Conservation (phyloP, 139 green algal genomes). For the Diplosphaera chodatii region DNA sequence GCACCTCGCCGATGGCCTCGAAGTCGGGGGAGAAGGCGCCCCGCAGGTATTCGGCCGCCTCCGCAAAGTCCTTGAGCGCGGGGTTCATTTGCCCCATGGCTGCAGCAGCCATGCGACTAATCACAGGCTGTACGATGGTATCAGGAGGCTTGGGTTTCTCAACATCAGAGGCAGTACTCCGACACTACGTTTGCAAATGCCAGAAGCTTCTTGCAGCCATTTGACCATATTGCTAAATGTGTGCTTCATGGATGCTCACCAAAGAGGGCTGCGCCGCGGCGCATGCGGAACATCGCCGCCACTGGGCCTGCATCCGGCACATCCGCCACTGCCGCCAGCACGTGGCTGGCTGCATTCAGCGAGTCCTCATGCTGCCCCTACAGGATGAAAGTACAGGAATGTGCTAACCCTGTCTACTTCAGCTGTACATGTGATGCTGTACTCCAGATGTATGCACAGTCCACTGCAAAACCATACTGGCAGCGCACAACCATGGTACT, state of each 20-base stretch:
- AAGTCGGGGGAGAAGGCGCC: neutral
- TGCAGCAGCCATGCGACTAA: neutral
- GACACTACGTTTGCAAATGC: too few relatives aligned
- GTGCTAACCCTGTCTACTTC: too few relatives aligned
- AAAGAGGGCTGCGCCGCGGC: neutral
- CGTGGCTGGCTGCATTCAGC: too few relatives aligned
- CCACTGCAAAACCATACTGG: too few relatives aligned
- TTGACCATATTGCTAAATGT: too few relatives aligned
- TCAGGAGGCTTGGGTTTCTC: too few relatives aligned
- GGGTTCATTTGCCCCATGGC: neutral
- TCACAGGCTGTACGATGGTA: too few relatives aligned
- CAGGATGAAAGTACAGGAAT: too few relatives aligned
- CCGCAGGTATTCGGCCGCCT: neutral
- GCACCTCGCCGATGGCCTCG: neutral
- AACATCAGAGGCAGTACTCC: too few relatives aligned
- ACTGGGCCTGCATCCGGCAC: neutral
- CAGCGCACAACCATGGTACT: too few relatives aligned
- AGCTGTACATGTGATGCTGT: too few relatives aligned
- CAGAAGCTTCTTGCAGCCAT: neutral
- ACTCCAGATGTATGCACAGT: too few relatives aligned
- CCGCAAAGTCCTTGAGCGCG: neutral
- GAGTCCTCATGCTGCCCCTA: neutral
- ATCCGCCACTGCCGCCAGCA: neutral
- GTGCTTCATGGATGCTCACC: neutral
- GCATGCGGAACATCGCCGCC: neutral